Percentiles rank a stretch among this genome's conserved stretches.
phyloP scores from a whole-genome alignment of 148 eudicot species.

The Amaranthus cruentus region DNA sequence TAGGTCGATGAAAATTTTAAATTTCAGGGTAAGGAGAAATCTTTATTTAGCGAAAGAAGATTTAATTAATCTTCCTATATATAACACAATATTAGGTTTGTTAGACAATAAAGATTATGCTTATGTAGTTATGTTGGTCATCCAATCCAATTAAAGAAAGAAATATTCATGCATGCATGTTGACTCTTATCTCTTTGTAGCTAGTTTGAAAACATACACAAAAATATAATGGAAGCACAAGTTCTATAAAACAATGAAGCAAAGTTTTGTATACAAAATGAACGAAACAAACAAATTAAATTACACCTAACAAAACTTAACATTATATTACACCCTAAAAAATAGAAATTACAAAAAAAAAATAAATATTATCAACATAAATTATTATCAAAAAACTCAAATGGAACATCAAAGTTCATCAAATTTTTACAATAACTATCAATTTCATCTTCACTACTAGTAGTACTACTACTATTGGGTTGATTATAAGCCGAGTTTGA shows the following conservation, averaged over 20 bases:
- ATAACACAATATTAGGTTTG: too few species aligned
- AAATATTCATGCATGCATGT: too few species aligned
- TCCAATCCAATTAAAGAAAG: too few species aligned
- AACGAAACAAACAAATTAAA: conserved; percentile 16
- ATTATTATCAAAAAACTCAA: conserved; percentile 20
- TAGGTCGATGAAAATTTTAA: too few species aligned
- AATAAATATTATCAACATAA: conserved; percentile 8
- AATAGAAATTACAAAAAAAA: background rate
- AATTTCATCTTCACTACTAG: conserved; percentile 50
- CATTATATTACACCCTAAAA: background rate
- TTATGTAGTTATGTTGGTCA: too few species aligned
- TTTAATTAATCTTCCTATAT: too few species aligned
- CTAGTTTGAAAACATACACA: too few species aligned
- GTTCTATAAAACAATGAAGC: conserved; percentile 1
- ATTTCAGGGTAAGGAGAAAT: too few species aligned
- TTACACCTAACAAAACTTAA: conserved; percentile 17
- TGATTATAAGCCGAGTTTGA: conserved; percentile 43
- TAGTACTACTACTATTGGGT: conserved; percentile 23
- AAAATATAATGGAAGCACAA: too few species aligned
- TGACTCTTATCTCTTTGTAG: too few species aligned
- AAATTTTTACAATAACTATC: conserved; percentile 52
- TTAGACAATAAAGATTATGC: too few species aligned
- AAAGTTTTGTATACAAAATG: conserved; percentile 16
- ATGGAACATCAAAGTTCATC: conserved; percentile 29
- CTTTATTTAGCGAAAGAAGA: too few species aligned